phyloP scores from a whole-genome alignment of 495 filamentous ascomycete species.

The Podospora appendiculata region DNA sequence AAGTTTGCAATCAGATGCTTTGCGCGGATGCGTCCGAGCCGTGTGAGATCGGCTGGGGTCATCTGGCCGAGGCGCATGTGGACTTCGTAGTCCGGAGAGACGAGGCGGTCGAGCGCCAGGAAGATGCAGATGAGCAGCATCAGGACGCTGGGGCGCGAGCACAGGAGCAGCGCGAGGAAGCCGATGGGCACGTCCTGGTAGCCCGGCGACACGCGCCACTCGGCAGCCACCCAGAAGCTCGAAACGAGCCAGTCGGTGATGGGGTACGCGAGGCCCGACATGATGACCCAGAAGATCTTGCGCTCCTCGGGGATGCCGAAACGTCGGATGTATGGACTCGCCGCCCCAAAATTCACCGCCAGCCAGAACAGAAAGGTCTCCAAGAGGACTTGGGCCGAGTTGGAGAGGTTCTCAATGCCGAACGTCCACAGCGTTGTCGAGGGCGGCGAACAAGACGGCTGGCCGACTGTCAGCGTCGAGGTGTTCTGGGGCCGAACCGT shows the following conservation, averaged over 20 bases:
- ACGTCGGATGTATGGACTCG: neutral
- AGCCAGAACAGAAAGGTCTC: neutral
- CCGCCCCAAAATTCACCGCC: neutral
- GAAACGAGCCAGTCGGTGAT: neutral
- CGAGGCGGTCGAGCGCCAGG: neutral
- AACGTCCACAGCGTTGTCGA: neutral
- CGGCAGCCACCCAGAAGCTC: neutral
- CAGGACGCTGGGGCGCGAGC: neutral
- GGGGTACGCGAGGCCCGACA: neutral
- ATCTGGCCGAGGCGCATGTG: neutral
- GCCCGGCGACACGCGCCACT: neutral
- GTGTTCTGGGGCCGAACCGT: neutral
- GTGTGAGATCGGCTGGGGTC: neutral
- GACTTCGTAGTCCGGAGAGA: neutral
- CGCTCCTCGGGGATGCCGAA: neutral
- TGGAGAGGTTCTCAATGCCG: neutral
- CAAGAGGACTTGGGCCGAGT: neutral
- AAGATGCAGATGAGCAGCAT: neutral
- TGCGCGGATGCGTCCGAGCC: neutral
- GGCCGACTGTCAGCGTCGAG: neutral
- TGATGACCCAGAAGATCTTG: neutral
- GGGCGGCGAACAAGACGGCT: neutral
- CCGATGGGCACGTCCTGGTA: neutral
- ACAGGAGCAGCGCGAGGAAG: neutral
- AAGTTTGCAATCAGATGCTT: neutral